Evolutionary conservation across 108 stramenopile genomes (phyloP).

Genomic region (Discostella pseudostelligera): DNA sequence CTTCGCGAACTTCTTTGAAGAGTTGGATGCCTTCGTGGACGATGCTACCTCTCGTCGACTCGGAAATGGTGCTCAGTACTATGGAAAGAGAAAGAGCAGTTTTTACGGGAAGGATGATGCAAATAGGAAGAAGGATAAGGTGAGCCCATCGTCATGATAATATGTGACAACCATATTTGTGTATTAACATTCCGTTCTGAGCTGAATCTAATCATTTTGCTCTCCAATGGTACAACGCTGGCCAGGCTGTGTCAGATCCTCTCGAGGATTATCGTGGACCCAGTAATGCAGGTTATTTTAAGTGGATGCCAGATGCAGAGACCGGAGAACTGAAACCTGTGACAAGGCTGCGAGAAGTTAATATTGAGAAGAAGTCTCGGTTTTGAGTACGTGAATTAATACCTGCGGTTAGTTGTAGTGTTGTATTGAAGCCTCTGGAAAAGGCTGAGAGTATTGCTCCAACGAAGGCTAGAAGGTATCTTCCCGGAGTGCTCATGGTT

Average conservation of each 20-base stretch:
- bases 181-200: no score
- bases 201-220: neutral
- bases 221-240: no score
- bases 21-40: constrained; percentile 87
- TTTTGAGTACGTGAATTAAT: neutral
- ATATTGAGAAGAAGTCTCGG: constrained; percentile 56
- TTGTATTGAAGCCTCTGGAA: no score
- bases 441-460: no score
- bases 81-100: constrained; percentile 77
- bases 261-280: constrained; percentile 81
- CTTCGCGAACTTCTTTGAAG: constrained; percentile 72
- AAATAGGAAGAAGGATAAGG: constrained; percentile 59
- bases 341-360: constrained; percentile 68
- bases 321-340: constrained; percentile 72
- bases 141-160: constrained; percentile 3
- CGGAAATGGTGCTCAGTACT: constrained; percentile 78
- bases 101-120: constrained; percentile 71
- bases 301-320: constrained; percentile 82
- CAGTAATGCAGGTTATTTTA: constrained; percentile 70
- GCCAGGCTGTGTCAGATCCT: neutral
- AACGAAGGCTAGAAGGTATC: no score
- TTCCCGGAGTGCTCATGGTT: no score
- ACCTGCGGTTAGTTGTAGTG: no score
- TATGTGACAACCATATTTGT: no score
- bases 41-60: constrained; percentile 81